phyloP scores from a whole-genome alignment of 1,284 basidiomycete species.

The Kwoniella shivajii region DNA sequence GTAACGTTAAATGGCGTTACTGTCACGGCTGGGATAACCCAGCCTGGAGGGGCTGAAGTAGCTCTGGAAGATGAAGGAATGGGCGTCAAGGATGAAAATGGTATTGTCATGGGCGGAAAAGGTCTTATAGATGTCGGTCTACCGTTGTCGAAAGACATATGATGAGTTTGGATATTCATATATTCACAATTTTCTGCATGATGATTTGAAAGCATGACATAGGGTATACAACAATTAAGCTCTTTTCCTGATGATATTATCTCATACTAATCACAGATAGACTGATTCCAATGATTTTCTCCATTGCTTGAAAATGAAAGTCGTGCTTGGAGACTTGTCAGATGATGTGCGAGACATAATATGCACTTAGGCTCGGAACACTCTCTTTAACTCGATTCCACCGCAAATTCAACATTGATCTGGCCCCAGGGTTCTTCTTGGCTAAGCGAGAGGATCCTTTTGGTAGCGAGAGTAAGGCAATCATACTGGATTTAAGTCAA shows the following conservation, averaged over 20 bases:
- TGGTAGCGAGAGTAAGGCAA: conserved; percentile 44
- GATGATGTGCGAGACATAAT: background rate
- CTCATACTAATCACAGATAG: too few relatives aligned
- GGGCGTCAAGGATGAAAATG: conserved; percentile 39
- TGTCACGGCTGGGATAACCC: conserved; percentile 13
- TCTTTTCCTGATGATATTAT: too few relatives aligned
- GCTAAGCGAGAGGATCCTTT: conserved; percentile 32
- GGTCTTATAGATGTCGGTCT: conserved; percentile 39
- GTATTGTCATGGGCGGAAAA: conserved; percentile 25
- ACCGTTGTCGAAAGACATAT: conserved; percentile 1
- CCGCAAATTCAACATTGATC: conserved; percentile 31
- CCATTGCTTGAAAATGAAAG: too few relatives aligned
- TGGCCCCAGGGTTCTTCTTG: conserved; percentile 32
- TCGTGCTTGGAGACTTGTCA: too few relatives aligned
- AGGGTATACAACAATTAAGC: too few relatives aligned
- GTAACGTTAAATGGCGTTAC: conserved; percentile 15
- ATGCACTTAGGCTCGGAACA: too few relatives aligned
- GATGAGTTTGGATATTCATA: background rate
- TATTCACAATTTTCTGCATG: background rate
- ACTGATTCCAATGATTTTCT: too few relatives aligned
- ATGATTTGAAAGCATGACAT: conserved; percentile 5
- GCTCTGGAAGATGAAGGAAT: conserved; percentile 24
- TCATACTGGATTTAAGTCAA: background rate
- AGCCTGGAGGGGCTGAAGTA: conserved; percentile 6
- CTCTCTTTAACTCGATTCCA: background rate